Percentiles rank a stretch among this genome's conserved stretches.
phyloP scores from a whole-genome alignment of 805 yeast genomes.

The Priceomyces carsonii region DNA sequence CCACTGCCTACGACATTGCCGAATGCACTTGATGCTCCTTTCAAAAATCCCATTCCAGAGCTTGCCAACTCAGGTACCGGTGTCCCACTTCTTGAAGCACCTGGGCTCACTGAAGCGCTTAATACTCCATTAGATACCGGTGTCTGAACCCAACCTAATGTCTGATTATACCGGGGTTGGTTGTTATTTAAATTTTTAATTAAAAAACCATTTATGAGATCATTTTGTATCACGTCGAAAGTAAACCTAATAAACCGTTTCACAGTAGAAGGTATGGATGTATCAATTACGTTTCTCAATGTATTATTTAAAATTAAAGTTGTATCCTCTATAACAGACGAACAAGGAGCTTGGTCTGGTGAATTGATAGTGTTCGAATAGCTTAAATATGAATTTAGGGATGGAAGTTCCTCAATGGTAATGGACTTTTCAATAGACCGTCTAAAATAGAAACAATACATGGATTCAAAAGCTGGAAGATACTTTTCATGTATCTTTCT shows the following conservation, averaged over 20 bases:
- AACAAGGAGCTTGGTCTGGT: constrained; percentile 65
- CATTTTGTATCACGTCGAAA: constrained; percentile 61
- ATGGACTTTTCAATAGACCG: constrained; percentile 82
- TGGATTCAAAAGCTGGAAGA: constrained; percentile 61
- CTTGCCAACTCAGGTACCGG: constrained; percentile 32
- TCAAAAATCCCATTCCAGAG: constrained; percentile 35
- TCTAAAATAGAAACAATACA: constrained; percentile 67
- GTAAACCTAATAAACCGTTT: constrained; percentile 55
- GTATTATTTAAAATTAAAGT: constrained; percentile 71
- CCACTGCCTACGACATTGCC: constrained; percentile 43
- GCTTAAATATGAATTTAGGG: constrained; percentile 36
- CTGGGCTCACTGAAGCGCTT: constrained; percentile 20
- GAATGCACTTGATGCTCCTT: constrained; percentile 45
- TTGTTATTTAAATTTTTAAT: constrained; percentile 36
- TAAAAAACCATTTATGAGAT: constrained; percentile 55
- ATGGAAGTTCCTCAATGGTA: constrained; percentile 74
- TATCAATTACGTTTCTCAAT: constrained; percentile 62
- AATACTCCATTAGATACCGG: constrained; percentile 6
- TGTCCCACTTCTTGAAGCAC: constrained; percentile 28
- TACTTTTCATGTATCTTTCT: constrained; percentile 54
- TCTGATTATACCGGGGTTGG: constrained; percentile 41
- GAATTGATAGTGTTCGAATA: constrained; percentile 15
- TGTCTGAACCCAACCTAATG: constrained; percentile 20
- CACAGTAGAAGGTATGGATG: constrained; percentile 64
- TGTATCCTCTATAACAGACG: constrained; percentile 86